Conservation (phyloP, 208 protist genomes). For the Naegleria gruberi region DNA sequence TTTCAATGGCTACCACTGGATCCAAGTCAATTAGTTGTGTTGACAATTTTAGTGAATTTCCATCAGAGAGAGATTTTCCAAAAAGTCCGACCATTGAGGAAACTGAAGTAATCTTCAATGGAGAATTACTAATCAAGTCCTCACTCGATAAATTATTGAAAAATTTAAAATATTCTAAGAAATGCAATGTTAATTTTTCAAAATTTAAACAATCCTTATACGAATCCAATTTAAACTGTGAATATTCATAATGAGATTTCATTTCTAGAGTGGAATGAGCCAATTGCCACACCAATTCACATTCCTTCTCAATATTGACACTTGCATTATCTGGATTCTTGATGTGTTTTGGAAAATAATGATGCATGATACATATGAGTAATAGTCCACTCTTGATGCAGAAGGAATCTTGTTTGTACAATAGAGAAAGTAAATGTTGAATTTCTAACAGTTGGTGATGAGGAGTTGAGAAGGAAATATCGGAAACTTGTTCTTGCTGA, state of each 20-base stretch:
- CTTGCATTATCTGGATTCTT: background rate
- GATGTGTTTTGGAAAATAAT: background rate
- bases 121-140: too few relatives aligned
- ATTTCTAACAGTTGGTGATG: background rate
- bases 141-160: background rate
- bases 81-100: too few relatives aligned
- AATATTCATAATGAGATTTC: background rate
- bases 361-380: background rate
- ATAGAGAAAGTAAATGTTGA: background rate
- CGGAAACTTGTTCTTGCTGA: too few relatives aligned
- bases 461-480: background rate
- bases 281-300: background rate
- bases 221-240: background rate
- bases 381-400: background rate
- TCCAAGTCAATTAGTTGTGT: too few relatives aligned
- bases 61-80: too few relatives aligned
- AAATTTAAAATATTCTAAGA: background rate
- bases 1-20: too few relatives aligned
- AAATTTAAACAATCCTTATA: background rate
- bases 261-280: background rate
- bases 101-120: too few relatives aligned
- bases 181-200: background rate
- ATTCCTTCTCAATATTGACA: background rate
- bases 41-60: too few relatives aligned
- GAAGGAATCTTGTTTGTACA: background rate